A percentile compares a stretch with the other conserved stretches of the same genome.
These are phyloP conservation scores for Pleurotus pulmonarius DNA, from an alignment of 768 basidiomycete genomes.

Conservation along the genomic window DNA sequence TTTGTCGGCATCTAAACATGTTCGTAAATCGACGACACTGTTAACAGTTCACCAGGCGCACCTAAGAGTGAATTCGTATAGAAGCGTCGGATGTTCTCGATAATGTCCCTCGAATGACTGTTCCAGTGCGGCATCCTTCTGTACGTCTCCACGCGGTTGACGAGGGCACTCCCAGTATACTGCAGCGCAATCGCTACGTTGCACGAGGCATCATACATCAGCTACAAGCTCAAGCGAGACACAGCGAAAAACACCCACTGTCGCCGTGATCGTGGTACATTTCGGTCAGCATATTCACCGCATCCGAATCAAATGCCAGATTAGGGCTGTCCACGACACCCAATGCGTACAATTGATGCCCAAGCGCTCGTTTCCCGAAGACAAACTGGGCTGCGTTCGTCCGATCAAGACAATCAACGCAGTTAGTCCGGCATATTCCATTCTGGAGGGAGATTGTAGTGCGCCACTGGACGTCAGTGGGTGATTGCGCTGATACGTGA, in stretches of 20 bases:
- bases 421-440: slow-evolving; percentile 91
- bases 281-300: slow-evolving; percentile 94
- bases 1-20: slow-evolving; percentile 81
- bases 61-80: slow-evolving; percentile 93
- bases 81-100: slow-evolving; percentile 91
- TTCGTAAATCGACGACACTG: too few relatives aligned
- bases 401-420: slow-evolving; percentile 94
- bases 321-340: slow-evolving; percentile 85
- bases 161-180: slow-evolving; percentile 94
- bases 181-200: slow-evolving; percentile 83
- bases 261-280: slow-evolving; percentile 99
- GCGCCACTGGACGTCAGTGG: slow-evolving; percentile 45
- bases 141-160: slow-evolving; percentile 95
- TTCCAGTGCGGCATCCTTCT: slow-evolving; percentile 96
- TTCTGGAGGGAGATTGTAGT: slow-evolving; percentile 77
- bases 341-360: slow-evolving; percentile 92
- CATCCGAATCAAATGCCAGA: slow-evolving; percentile 89
- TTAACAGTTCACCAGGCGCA: slow-evolving; percentile 18
- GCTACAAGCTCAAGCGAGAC: not conserved
- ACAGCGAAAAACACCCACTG: slow-evolving; percentile 47
- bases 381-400: slow-evolving; percentile 98
- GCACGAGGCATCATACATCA: slow-evolving; percentile 3
- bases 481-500: not conserved
- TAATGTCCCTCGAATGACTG: slow-evolving; percentile 93
- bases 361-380: slow-evolving; percentile 90